Evolutionary conservation across 139 green algal genomes (phyloP).

Genomic region (Diplosphaera chodatii): DNA sequence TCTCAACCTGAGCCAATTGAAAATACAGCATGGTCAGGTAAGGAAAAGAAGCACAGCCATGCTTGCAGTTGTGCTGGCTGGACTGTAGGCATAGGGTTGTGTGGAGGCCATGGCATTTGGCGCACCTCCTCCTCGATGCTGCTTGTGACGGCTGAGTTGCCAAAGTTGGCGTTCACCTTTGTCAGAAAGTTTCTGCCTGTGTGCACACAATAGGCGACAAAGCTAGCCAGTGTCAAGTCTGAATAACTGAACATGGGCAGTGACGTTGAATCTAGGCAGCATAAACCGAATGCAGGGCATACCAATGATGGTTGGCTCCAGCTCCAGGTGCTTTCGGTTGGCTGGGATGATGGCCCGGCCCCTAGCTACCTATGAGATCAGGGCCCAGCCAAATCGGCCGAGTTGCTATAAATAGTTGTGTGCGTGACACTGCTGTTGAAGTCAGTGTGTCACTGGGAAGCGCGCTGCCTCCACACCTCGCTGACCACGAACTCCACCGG

Average conservation of each 20-base stretch:
- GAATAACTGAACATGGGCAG: too few species aligned
- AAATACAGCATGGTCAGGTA: too few species aligned
- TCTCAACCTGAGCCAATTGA: conserved; percentile 87
- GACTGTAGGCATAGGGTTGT: too few species aligned
- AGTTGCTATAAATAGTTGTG: too few species aligned
- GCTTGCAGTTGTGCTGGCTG: too few species aligned
- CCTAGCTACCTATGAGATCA: conserved; percentile 65
- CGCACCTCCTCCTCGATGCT: conserved; percentile 87
- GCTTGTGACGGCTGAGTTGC: conserved; percentile 82
- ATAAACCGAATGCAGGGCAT: neutral
- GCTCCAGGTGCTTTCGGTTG: conserved; percentile 90
- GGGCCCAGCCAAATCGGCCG: too few species aligned
- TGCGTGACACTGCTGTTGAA: too few species aligned
- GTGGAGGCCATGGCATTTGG: too few species aligned
- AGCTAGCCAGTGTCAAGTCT: too few species aligned
- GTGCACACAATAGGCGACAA: neutral
- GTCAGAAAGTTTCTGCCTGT: conserved; percentile 83
- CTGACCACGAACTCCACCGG: conserved; percentile 85
- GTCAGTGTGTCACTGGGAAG: conserved; percentile 2
- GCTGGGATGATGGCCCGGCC: conserved; percentile 94
- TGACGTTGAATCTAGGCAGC: too few species aligned
- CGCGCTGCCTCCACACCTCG: conserved; percentile 53
- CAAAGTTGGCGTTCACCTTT: conserved; percentile 98
- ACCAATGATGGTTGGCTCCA: conserved; percentile 89
- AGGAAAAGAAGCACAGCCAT: too few species aligned